phyloP scores from a whole-genome alignment of 2,329 filamentous ascomycete species.

The Fusarium buharicum region DNA sequence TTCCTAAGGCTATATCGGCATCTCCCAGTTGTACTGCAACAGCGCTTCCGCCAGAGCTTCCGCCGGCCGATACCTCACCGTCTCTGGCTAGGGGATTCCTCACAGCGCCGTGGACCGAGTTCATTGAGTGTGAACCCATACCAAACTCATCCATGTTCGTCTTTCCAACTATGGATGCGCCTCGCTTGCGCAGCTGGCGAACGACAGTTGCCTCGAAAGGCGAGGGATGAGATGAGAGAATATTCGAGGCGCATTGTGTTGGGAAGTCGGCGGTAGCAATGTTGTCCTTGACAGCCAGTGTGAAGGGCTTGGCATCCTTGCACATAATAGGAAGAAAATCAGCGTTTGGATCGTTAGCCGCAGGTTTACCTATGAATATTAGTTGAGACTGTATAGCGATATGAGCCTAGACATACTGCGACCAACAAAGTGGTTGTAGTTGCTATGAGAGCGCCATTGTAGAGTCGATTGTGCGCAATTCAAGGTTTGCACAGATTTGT shows the following conservation, averaged over 20 bases:
- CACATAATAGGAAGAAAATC: constrained; percentile 28
- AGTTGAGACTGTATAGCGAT: constrained; percentile 8
- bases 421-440: constrained; percentile 53
- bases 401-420: constrained; percentile 41
- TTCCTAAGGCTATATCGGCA: constrained; percentile 77
- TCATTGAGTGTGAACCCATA: constrained; percentile 87
- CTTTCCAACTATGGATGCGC: constrained; percentile 76
- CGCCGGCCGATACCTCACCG: constrained; percentile 73
- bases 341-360: not conserved
- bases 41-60: constrained; percentile 94
- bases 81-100: constrained; percentile 57
- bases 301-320: constrained; percentile 49
- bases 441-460: constrained; percentile 46
- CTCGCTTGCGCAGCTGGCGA: constrained; percentile 69
- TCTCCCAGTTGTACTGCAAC: constrained; percentile 76
- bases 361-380: constrained; percentile 26
- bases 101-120: constrained; percentile 75
- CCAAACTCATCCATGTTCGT: constrained; percentile 97
- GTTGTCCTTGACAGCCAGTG: constrained; percentile 79
- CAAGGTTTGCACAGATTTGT: not conserved
- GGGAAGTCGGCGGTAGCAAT: constrained; percentile 72
- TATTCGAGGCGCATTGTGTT: constrained; percentile 85
- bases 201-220: constrained; percentile 88
- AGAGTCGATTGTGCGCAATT: constrained; percentile 14
- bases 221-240: constrained; percentile 75